Percentiles rank a stretch among this genome's conserved stretches.
Conservation (phyloP, 1,139 yeast genomes). For the Blastobotrys buckinghamii region DNA sequence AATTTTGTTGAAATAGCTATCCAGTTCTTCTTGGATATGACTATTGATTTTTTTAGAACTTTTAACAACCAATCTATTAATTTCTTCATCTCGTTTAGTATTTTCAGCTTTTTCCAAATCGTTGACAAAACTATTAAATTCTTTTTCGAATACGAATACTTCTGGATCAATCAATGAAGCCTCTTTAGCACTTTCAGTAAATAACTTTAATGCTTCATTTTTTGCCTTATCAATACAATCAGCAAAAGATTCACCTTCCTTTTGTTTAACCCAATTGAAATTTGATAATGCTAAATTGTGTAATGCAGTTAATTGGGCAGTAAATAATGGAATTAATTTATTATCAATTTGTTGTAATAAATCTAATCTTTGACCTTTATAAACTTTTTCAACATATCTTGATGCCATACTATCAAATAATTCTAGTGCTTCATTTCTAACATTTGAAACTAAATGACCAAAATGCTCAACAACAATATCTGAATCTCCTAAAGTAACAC, state of each 20-base stretch:
- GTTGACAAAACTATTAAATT: slow-evolving; percentile 20
- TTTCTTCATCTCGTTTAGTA: slow-evolving; percentile 30
- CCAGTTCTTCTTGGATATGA: slow-evolving; percentile 28
- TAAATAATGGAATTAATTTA: slow-evolving; percentile 36
- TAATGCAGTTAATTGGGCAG: slow-evolving; percentile 36
- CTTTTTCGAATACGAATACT: slow-evolving; percentile 22
- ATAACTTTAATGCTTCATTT: slow-evolving; percentile 16
- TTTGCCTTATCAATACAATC: slow-evolving; percentile 12
- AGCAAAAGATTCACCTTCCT: slow-evolving; percentile 5
- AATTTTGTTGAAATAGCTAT: slow-evolving; percentile 37
- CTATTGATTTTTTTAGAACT: slow-evolving; percentile 24
- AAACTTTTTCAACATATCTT: slow-evolving; percentile 62
- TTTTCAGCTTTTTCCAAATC: slow-evolving; percentile 30
- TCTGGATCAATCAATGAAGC: slow-evolving; percentile 25
- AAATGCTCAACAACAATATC: slow-evolving; percentile 25
- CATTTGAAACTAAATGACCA: slow-evolving; percentile 25
- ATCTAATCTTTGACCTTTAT: slow-evolving; percentile 50
- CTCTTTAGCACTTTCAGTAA: slow-evolving; percentile 21
- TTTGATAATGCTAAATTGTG: slow-evolving; percentile 28
- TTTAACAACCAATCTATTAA: slow-evolving; percentile 31
- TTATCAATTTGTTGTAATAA: slow-evolving; percentile 36
- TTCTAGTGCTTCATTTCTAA: slow-evolving; percentile 38
- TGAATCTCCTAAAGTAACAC: slow-evolving; percentile 27
- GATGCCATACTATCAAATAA: slow-evolving; percentile 66
- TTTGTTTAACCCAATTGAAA: slow-evolving; percentile 22